phyloP scores from a whole-genome alignment of 1,139 yeast species.

The Geotrichum carabidarum region DNA sequence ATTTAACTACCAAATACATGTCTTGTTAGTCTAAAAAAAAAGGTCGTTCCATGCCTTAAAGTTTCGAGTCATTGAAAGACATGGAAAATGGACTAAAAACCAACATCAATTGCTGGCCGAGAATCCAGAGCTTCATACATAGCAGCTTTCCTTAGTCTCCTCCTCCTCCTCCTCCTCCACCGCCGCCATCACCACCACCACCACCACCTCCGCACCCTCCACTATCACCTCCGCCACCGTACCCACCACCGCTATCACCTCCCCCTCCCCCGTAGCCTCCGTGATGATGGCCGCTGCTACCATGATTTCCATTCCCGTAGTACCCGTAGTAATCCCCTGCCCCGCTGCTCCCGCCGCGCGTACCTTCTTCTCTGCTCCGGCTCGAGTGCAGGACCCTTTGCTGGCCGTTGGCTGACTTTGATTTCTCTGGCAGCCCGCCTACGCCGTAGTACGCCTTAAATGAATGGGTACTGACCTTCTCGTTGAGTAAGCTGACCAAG shows the following conservation, averaged over 20 bases:
- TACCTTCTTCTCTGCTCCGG: neutral
- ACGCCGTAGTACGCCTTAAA: neutral
- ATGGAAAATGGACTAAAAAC: no score
- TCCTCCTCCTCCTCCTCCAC: neutral
- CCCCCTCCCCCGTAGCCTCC: neutral
- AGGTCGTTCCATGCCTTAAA: no score
- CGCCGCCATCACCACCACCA: neutral
- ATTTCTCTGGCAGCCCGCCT: neutral
- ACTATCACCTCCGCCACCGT: neutral
- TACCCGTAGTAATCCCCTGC: neutral
- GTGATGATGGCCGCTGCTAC: neutral
- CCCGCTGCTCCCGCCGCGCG: neutral
- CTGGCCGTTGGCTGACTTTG: neutral
- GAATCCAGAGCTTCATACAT: no score
- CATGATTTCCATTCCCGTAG: neutral
- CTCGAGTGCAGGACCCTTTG: neutral
- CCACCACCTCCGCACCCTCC: neutral
- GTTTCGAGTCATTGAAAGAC: no score
- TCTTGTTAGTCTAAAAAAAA: no score
- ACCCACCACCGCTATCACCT: neutral
- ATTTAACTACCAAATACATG: no score
- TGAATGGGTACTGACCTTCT: neutral
- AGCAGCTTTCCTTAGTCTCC: no score
- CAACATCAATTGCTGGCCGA: no score
- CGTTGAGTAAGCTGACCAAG: neutral